These are phyloP conservation scores for Boeremia lycopersici DNA, from an alignment of 2,329 filamentous ascomycete species.

Conservation along the genomic window DNA sequence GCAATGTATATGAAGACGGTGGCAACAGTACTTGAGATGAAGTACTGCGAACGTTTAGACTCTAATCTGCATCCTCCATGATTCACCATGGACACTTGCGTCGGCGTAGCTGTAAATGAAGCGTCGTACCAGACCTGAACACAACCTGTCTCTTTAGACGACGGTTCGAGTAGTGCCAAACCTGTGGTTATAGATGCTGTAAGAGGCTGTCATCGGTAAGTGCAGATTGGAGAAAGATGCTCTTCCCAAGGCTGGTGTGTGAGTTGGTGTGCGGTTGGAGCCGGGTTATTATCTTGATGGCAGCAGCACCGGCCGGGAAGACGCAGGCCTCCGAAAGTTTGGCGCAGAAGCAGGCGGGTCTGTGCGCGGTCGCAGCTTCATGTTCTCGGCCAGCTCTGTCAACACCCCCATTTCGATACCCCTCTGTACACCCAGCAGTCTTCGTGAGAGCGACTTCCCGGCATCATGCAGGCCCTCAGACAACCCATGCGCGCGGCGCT, in stretches of 20 bases:
- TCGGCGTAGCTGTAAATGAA: no score
- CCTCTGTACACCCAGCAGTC: slow-evolving; percentile 22
- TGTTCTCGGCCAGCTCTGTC: slow-evolving; percentile 25
- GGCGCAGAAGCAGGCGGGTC: slow-evolving; percentile 9
- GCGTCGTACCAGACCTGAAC: no score
- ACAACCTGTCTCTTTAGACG: no score
- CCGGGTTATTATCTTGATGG: slow-evolving; percentile 18
- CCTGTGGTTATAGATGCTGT: no score
- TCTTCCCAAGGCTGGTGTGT: no score
- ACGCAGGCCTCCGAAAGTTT: slow-evolving; percentile 5
- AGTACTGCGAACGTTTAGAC: no score
- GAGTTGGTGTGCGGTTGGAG: not conserved
- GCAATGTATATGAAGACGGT: not conserved
- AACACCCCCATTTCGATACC: slow-evolving; percentile 24
- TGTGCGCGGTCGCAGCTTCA: slow-evolving; percentile 29
- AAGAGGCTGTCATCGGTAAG: no score
- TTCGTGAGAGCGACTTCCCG: slow-evolving; percentile 20
- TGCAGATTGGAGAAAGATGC: not conserved
- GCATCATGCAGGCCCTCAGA: slow-evolving; percentile 83
- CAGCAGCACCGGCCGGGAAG: slow-evolving; percentile 7
- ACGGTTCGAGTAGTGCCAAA: no score
- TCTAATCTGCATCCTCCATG: no score
- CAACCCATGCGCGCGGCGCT: slow-evolving; percentile 73
- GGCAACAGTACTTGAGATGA: no score
- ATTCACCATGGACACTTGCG: no score